Percentiles rank a stretch among this genome's conserved stretches.
These are phyloP conservation scores for Wickerhamomyces alni DNA, from an alignment of 805 yeast genomes.

Conservation along the genomic window DNA sequence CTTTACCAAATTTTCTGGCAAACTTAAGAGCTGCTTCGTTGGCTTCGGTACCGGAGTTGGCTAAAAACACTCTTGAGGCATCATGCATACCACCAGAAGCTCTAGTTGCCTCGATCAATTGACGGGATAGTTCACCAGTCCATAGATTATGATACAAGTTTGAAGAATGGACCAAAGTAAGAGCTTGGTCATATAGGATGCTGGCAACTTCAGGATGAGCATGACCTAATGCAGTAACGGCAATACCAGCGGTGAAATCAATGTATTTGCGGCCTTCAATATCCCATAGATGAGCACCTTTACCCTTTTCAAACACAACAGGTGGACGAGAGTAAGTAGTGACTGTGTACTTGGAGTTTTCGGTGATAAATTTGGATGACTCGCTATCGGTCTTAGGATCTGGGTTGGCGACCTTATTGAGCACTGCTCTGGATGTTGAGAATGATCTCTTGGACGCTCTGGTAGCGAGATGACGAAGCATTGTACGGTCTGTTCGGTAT, in stretches of 20 bases:
- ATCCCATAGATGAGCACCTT: slow-evolving; percentile 79
- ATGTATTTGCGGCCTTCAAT: slow-evolving; percentile 70
- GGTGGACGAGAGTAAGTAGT: slow-evolving; percentile 80
- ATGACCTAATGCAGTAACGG: slow-evolving; percentile 94
- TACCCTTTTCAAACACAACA: slow-evolving; percentile 71
- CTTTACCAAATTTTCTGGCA: slow-evolving; percentile 74
- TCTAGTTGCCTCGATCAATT: slow-evolving; percentile 63
- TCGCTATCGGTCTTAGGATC: slow-evolving; percentile 18
- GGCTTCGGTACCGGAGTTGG: slow-evolving; percentile 75
- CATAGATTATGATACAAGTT: slow-evolving; percentile 81
- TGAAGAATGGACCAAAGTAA: slow-evolving; percentile 72
- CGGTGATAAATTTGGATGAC: slow-evolving; percentile 32
- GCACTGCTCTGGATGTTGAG: slow-evolving; percentile 5
- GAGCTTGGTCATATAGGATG: slow-evolving; percentile 66
- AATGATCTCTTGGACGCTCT: slow-evolving; percentile 4
- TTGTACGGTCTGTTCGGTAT: not conserved
- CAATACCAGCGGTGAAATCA: slow-evolving; percentile 94
- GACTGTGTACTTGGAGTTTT: slow-evolving; percentile 41
- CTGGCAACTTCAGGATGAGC: slow-evolving; percentile 68
- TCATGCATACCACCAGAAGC: slow-evolving; percentile 72
- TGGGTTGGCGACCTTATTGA: slow-evolving; percentile 7
- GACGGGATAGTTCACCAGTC: slow-evolving; percentile 72
- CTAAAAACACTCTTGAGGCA: slow-evolving; percentile 69
- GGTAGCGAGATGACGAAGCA: slow-evolving; percentile 1
- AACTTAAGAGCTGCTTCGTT: slow-evolving; percentile 76